Percentiles rank a stretch among this genome's conserved stretches.
These are phyloP conservation scores for Colletotrichum somersetense DNA, from an alignment of 2,329 filamentous ascomycete species.

Conservation along the genomic window DNA sequence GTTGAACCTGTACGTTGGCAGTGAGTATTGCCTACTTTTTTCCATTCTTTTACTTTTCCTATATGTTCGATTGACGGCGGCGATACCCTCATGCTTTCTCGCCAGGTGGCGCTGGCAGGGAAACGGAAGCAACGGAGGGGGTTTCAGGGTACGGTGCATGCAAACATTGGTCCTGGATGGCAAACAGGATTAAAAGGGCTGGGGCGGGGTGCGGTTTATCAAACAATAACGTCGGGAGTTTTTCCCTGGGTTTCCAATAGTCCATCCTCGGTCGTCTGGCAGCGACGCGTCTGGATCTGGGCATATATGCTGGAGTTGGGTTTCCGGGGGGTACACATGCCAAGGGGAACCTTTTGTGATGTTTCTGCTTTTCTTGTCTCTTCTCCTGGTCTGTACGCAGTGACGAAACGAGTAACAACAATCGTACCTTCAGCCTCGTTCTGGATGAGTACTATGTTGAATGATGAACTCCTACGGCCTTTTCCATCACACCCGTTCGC, in stretches of 20 bases:
- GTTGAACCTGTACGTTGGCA: slow-evolving; percentile 27
- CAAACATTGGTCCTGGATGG: slow-evolving; percentile 30
- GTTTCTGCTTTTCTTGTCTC: slow-evolving; percentile 6
- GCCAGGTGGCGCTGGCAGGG: slow-evolving; percentile 42
- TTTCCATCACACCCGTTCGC: not conserved
- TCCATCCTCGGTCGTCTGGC: slow-evolving; percentile 15
- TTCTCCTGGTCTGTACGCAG: slow-evolving; percentile 25
- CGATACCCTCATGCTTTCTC: slow-evolving; percentile 41
- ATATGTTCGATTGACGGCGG: slow-evolving; percentile 14
- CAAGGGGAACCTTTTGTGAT: slow-evolving; percentile 10
- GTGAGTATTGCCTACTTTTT: not conserved
- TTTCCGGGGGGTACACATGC: slow-evolving; percentile 12
- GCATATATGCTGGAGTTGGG: slow-evolving; percentile 31
- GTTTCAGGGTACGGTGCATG: slow-evolving; percentile 6
- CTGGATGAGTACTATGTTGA: slow-evolving; percentile 2
- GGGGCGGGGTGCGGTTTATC: slow-evolving; percentile 10
- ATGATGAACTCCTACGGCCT: not conserved
- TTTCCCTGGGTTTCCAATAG: slow-evolving; percentile 6
- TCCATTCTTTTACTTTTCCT: not conserved
- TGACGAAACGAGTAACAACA: slow-evolving; percentile 32
- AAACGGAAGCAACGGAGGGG: slow-evolving; percentile 24
- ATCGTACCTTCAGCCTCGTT: slow-evolving; percentile 3
- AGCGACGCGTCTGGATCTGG: slow-evolving; percentile 9
- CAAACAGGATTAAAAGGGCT: slow-evolving; percentile 32
- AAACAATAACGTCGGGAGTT: slow-evolving; percentile 24